Conservation (phyloP, 139 green algal genomes). For the Chlorella sp. region DNA sequence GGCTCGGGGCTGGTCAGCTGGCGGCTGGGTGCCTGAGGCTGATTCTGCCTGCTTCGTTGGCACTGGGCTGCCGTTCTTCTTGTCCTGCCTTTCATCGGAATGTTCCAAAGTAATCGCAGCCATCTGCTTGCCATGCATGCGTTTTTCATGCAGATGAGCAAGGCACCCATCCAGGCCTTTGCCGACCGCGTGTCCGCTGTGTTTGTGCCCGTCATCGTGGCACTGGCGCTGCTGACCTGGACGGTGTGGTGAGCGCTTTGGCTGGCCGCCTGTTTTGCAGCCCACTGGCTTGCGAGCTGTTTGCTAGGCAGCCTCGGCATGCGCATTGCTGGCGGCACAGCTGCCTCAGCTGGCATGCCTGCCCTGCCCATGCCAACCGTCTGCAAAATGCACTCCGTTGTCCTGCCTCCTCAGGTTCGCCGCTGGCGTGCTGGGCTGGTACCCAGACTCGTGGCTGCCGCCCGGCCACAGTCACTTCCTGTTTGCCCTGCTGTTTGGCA, state of each 20-base stretch:
- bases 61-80: too few relatives aligned
- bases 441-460: conserved; percentile 79
- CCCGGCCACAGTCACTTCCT: conserved; percentile 84
- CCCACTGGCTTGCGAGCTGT: too few relatives aligned
- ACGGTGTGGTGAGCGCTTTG: neutral
- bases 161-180: conserved; percentile 95
- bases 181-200: conserved; percentile 86
- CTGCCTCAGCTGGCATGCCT: neutral
- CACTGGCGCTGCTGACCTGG: conserved; percentile 79
- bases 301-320: too few relatives aligned
- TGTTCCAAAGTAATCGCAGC: too few relatives aligned
- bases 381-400: neutral
- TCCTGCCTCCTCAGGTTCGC: conserved; percentile 45
- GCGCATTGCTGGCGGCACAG: too few relatives aligned
- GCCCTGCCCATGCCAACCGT: neutral
- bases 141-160: conserved; percentile 70
- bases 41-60: too few relatives aligned
- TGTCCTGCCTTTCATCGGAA: too few relatives aligned
- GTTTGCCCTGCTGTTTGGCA: conserved; percentile 94
- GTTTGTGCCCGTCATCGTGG: conserved; percentile 93
- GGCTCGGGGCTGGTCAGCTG: neutral
- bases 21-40: too few relatives aligned
- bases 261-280: neutral
- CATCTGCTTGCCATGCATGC: too few relatives aligned
- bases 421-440: conserved; percentile 55